phyloP scores from a whole-genome alignment of 2,329 filamentous ascomycete genomes.

The Diplodia intermedia region DNA sequence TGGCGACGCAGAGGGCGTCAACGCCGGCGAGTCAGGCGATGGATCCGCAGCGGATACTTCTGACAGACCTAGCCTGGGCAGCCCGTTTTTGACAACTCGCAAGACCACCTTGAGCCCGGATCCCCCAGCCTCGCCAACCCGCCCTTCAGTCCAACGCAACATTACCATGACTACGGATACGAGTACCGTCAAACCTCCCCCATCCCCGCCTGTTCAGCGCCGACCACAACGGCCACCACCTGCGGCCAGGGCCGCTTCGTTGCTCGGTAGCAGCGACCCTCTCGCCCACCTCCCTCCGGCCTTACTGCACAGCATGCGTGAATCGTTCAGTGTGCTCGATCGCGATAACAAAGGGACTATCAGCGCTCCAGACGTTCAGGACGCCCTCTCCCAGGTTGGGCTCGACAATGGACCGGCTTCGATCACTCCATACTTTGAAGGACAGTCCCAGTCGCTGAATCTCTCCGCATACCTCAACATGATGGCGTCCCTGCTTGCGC shows the following conservation, averaged over 20 bases:
- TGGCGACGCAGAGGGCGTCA: conserved; percentile 24
- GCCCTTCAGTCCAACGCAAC: conserved; percentile 40
- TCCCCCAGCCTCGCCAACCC: conserved; percentile 41
- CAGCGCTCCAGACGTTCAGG: conserved; percentile 80
- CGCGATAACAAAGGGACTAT: conserved; percentile 85
- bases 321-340: conserved; percentile 93
- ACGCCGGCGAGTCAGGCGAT: conserved; percentile 25
- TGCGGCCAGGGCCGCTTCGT: conserved; percentile 36
- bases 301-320: conserved; percentile 85
- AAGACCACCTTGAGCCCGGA: conserved; percentile 40
- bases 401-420: conserved; percentile 75
- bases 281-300: conserved; percentile 78
- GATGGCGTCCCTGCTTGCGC: conserved; percentile 74
- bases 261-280: conserved; percentile 42
- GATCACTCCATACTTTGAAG: conserved; percentile 83
- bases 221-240: conserved; percentile 46
- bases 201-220: conserved; percentile 41
- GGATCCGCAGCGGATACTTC: conserved; percentile 38
- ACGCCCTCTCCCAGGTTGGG: conserved; percentile 87
- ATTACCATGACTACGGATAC: conserved; percentile 27
- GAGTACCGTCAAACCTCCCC: conserved; percentile 33
- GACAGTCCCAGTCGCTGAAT: conserved; percentile 73
- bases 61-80: conserved; percentile 42
- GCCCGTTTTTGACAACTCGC: conserved; percentile 40
- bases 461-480: conserved; percentile 86